These are phyloP conservation scores for Oenanthe javanica DNA, from an alignment of 140 eudicot species.

Conservation along the genomic window DNA sequence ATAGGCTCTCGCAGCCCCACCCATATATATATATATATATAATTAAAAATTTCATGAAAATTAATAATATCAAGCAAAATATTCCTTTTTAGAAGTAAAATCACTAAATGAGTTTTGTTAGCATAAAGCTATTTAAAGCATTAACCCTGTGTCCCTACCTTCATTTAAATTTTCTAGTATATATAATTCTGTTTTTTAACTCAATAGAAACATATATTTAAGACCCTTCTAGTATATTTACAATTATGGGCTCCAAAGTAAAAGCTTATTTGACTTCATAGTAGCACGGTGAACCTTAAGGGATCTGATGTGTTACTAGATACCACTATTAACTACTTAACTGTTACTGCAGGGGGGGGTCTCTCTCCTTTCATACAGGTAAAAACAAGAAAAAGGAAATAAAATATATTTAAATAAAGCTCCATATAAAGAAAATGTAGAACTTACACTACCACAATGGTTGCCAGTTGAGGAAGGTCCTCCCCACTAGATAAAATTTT, in stretches of 20 bases:
- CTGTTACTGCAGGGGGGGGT: background rate
- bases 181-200: background rate
- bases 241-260: background rate
- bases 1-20: background rate
- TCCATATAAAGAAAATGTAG: background rate
- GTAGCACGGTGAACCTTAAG: background rate
- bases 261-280: background rate
- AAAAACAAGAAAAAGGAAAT: background rate
- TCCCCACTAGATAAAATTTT: conserved; percentile 32
- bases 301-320: background rate
- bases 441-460: conserved; percentile 84
- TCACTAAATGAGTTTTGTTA: background rate
- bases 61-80: background rate
- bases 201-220: background rate
- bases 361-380: background rate
- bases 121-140: background rate
- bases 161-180: background rate
- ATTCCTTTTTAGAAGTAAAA: background rate
- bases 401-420: background rate
- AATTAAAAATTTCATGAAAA: background rate
- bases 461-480: conserved; percentile 85
- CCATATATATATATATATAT: background rate
- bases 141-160: background rate
- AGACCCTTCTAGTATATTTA: too few species aligned
- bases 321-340: background rate